Evolutionary conservation across 495 filamentous ascomycete species (phyloP), one percentile per base, ranked within the genome.

Genomic region (Astrocystis sublimbata): DNA sequence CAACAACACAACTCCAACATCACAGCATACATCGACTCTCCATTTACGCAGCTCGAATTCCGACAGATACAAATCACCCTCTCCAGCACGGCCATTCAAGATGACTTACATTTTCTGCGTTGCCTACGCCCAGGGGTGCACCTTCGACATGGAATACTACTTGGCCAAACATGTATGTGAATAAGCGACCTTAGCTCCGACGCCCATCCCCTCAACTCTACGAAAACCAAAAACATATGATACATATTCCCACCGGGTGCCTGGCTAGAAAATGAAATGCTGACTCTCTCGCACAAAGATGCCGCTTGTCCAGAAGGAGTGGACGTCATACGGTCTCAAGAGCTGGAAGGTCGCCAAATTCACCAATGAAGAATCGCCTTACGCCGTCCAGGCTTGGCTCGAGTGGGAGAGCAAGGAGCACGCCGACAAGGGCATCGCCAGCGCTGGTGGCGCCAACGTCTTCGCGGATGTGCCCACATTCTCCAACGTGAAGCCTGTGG

Each of bases 131-230:
- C 33, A 31, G 13, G 63, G 54, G 46, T 15, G 21, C 46, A 65
- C 57, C 21, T 70, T 70, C 58, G 63, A 70, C 58, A 53, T 66
- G 65, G 68, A 68, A 26, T 71, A 71, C 53, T 71, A 71, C 7
- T 28, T 71, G 36, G 17, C 54, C 0, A 47, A 13, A 2, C 68
- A 70, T 58, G 58, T 60, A 49, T 17, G 42, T 58, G 40, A 35
- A 51, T 17, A n/a, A 47, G n/a, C 28, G 6, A n/a, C 31, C 31
- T 15, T 43, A 59, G 24, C 46, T 30, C 26, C 6, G 6, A 1
- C 23, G 23, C n/a, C n/a, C n/a, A n/a, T 17, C 13, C 46, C 24
- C 46, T 49, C 5, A 23, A 17, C 13, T 23, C 46, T 7, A 12
- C 15, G 17, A 15, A 4, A 4, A 1, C 4, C 5, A 17, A 9